Conservation (phyloP, 306 rosid species). For the Vigna trinervia region DNA sequence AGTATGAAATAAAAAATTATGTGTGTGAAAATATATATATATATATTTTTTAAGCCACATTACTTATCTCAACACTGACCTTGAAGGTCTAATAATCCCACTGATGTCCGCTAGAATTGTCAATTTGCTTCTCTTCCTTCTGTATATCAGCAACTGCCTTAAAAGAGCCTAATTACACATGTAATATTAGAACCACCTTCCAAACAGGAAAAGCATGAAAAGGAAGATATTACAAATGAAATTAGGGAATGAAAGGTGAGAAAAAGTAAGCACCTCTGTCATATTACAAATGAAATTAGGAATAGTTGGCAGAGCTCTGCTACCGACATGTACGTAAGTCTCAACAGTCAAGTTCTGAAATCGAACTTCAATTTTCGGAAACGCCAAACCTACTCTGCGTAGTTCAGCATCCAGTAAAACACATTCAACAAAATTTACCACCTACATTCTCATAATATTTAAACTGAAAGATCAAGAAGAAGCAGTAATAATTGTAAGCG, state of each 20-base stretch:
- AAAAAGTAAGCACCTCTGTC: slow-evolving; percentile 67
- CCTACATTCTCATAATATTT: not conserved
- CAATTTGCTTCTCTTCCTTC: slow-evolving; percentile 75
- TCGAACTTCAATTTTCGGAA: slow-evolving; percentile 96
- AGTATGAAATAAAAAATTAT: too few species aligned
- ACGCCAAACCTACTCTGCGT: slow-evolving; percentile 76
- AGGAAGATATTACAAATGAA: not conserved
- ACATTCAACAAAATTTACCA: not conserved
- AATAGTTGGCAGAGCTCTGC: slow-evolving; percentile 96
- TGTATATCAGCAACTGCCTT: slow-evolving; percentile 64
- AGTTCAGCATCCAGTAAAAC: slow-evolving; percentile 21
- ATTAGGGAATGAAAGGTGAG: not conserved
- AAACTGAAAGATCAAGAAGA: slow-evolving; percentile 10
- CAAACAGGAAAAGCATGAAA: not conserved
- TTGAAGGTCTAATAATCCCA: slow-evolving; percentile 91
- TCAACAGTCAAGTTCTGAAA: slow-evolving; percentile 79
- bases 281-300: slow-evolving; percentile 86
- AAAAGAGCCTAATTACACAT: slow-evolving; percentile 62
- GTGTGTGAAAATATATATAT: too few species aligned
- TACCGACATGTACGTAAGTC: slow-evolving; percentile 89
- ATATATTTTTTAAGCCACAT: not conserved
- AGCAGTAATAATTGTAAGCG: not conserved
- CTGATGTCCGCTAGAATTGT: slow-evolving; percentile 78
- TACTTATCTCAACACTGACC: slow-evolving; percentile 46
- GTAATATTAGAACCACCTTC: not conserved